A percentile compares a stretch with the other conserved stretches of the same genome.
Conservation (phyloP, 192 early-diverging fungal species). For the Paraglomus brasilianum region DNA sequence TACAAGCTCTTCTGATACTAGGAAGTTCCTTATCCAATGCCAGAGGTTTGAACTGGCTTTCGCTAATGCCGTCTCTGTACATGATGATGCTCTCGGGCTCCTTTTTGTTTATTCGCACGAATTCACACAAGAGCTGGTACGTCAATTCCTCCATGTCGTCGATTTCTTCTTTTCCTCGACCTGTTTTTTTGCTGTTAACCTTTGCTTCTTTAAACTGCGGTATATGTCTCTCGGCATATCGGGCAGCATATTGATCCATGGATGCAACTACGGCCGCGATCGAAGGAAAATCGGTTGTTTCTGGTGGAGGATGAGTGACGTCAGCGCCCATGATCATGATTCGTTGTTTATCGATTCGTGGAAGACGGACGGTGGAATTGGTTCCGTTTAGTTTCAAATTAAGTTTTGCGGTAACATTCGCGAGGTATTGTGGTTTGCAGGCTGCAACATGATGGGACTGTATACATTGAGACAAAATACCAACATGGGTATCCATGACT, state of each 20-base stretch:
- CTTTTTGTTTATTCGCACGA: slow-evolving; percentile 47
- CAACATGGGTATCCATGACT: slow-evolving; percentile 82
- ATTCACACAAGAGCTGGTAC: slow-evolving; percentile 61
- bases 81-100: slow-evolving; percentile 74
- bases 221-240: slow-evolving; percentile 55
- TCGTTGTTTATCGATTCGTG: slow-evolving; percentile 62
- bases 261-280: slow-evolving; percentile 41
- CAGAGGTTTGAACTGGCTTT: slow-evolving; percentile 55
- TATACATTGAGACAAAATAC: slow-evolving; percentile 90
- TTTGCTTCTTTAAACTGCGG: slow-evolving; percentile 36
- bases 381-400: slow-evolving; percentile 91
- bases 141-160: slow-evolving; percentile 58
- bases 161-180: slow-evolving; percentile 62
- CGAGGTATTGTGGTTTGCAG: slow-evolving; percentile 84
- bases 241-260: slow-evolving; percentile 53
- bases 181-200: slow-evolving; percentile 15
- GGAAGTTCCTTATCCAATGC: slow-evolving; percentile 4
- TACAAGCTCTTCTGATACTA: slow-evolving; percentile 46
- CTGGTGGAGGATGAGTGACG: slow-evolving; percentile 80
- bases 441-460: slow-evolving; percentile 75
- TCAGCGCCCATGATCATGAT: slow-evolving; percentile 89
- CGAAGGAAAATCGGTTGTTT: not conserved
- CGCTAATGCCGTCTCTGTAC: slow-evolving; percentile 85
- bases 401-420: slow-evolving; percentile 90
- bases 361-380: slow-evolving; percentile 67